Evolutionary conservation across 805 yeast genomes (phyloP), one percentile per base, ranked within the genome.

Genomic region (Saturnispora ahearnii): DNA sequence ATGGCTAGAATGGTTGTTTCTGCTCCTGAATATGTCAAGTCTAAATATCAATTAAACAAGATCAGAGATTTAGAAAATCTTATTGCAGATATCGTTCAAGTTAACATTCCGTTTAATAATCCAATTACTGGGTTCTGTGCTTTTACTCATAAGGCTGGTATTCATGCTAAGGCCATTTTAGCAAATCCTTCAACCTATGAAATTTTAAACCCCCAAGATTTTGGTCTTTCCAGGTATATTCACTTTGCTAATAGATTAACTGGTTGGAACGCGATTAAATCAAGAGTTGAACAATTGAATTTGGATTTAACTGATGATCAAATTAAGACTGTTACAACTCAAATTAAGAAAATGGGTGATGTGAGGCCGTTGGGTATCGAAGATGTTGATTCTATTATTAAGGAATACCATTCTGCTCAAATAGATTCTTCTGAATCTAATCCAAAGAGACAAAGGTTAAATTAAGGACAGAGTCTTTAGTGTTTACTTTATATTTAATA

Each of bases 61-160:
- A 70, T 77, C 55, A 72, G 82, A 67, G 81, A 77, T 53, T 68
- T 77, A 59, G 82, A 77, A 62, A 76, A 75, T 60, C 66, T 77
- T 65, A 78, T 77, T 47, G 81, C 81, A 28, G 82, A 77, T 45
- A 76, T 78, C 28, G 81, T 77, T 41, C 77, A 73, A 59, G 81
- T 77, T 48, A 77, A 77, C 57, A 71, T 77, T 55, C 82, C 82
- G 22, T 77, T 77, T 69, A 77, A 77, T 68, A 77, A 77, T 65
- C 82, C 82, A 53, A 76, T 77, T 59, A 77, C 82, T 43, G 82
- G 82, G 18, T 77, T 77, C 71, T 77, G 82, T 69, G 81, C 82
- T 41, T 77, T 77, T 65, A 77, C 82, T 41, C 82, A 77, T 64
- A 77, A 77, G 67, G 82, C 82, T 22, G 82, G 82, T 63, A 76